These are phyloP conservation scores for Neurospora crassa DNA, from an alignment of 2,329 filamentous ascomycete species.

Conservation along the genomic window DNA sequence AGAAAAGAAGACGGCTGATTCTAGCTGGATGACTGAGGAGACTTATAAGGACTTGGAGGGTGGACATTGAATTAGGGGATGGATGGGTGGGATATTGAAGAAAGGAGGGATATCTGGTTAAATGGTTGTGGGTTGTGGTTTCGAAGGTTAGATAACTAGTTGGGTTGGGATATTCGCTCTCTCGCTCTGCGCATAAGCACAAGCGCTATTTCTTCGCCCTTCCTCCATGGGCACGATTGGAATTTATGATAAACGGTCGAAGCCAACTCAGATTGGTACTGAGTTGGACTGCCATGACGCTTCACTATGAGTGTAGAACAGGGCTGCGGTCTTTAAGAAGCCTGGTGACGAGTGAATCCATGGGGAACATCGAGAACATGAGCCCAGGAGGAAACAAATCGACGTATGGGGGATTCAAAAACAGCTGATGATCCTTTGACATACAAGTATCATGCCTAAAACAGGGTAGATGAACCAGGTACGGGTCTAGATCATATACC, in stretches of 20 bases:
- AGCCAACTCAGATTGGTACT: neutral
- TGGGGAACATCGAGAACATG: neutral
- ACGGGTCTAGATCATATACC: neutral
- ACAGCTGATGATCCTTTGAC: neutral
- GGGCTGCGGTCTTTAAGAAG: neutral
- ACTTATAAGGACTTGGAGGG: neutral
- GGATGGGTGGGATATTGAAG: neutral
- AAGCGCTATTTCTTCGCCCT: neutral
- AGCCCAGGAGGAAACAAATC: neutral
- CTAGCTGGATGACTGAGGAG: neutral
- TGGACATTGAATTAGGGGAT: neutral
- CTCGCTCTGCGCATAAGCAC: neutral
- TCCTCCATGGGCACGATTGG: neutral
- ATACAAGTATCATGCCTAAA: neutral
- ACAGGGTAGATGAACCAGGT: neutral
- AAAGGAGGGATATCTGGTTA: neutral
- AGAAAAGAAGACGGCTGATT: neutral
- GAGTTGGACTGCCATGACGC: neutral
- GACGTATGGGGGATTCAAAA: neutral
- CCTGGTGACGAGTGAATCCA: neutral
- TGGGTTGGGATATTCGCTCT: neutral
- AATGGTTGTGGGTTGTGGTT: neutral
- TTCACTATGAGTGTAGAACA: neutral
- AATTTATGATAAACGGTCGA: neutral
- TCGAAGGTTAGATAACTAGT: neutral